phyloP scores from a whole-genome alignment of 768 basidiomycete species.

The Suillus occidentalis region DNA sequence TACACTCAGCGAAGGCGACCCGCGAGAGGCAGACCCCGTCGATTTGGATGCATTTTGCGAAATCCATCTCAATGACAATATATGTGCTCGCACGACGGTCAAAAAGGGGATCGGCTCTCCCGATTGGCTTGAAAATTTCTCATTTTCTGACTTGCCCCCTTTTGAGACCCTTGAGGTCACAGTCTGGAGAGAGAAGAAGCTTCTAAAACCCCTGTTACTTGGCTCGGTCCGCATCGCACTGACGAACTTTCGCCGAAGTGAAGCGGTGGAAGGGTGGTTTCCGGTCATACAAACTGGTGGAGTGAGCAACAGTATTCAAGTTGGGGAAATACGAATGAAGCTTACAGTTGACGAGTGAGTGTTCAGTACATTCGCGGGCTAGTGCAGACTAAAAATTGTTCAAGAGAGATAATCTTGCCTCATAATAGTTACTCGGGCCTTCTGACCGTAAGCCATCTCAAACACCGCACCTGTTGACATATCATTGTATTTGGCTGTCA shows the following conservation, averaged over 20 bases:
- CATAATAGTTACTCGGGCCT: constrained; percentile 59
- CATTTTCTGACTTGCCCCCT: constrained; percentile 73
- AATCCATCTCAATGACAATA: constrained; percentile 63
- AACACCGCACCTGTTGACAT: not conserved
- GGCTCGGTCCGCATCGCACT: constrained; percentile 68
- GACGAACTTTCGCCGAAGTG: constrained; percentile 69
- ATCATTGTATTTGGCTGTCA: constrained; percentile 6
- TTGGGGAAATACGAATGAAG: constrained; percentile 76
- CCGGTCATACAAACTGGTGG: constrained; percentile 60
- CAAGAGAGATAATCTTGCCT: constrained; percentile 79
- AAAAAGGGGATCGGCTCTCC: constrained; percentile 65
- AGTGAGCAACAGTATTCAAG: constrained; percentile 52
- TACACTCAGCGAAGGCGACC: constrained; percentile 33
- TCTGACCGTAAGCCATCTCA: constrained; percentile 46
- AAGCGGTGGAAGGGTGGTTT: constrained; percentile 83
- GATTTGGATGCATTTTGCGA: constrained; percentile 80
- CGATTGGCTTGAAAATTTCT: constrained; percentile 84
- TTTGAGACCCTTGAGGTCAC: constrained; percentile 69
- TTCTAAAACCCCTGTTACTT: constrained; percentile 52
- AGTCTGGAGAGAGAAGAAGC: constrained; percentile 69
- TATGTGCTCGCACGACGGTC: constrained; percentile 74
- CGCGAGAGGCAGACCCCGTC: constrained; percentile 47
- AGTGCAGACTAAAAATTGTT: constrained; percentile 12
- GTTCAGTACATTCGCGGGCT: not conserved
- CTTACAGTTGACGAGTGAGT: constrained; percentile 75